Conservation (phyloP, 1,139 yeast species). For the Taphrina confusa region DNA sequence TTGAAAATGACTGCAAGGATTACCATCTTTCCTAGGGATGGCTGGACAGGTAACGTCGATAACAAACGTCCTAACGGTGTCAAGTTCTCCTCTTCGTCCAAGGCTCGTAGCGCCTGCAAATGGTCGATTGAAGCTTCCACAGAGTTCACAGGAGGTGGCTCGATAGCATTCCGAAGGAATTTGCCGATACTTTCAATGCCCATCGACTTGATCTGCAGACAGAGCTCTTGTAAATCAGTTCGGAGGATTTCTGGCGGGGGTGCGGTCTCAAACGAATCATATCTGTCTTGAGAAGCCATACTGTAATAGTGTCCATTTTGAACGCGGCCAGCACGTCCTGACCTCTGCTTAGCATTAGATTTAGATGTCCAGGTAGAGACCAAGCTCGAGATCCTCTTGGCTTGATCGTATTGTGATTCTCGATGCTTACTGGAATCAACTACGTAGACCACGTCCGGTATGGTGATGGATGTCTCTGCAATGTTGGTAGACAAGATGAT, state of each 20-base stretch:
- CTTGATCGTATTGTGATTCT: slow-evolving; percentile 61
- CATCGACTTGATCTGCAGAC: slow-evolving; percentile 75
- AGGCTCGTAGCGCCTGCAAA: slow-evolving; percentile 51
- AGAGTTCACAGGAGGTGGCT: slow-evolving; percentile 62
- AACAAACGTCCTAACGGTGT: slow-evolving; percentile 60
- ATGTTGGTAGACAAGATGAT: slow-evolving; percentile 78
- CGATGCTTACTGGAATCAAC: slow-evolving; percentile 76
- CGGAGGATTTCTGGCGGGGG: slow-evolving; percentile 80
- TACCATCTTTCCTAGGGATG: slow-evolving; percentile 69
- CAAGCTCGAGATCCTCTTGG: slow-evolving; percentile 62
- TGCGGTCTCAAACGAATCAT: slow-evolving; percentile 54
- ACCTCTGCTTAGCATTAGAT: slow-evolving; percentile 75
- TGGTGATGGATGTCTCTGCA: slow-evolving; percentile 71
- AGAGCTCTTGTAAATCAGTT: slow-evolving; percentile 68
- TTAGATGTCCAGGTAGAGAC: slow-evolving; percentile 73
- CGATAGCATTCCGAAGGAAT: slow-evolving; percentile 66
- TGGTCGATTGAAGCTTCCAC: slow-evolving; percentile 59
- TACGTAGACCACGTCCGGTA: slow-evolving; percentile 81
- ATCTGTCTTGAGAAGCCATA: slow-evolving; percentile 59
- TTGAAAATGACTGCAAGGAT: slow-evolving; percentile 47
- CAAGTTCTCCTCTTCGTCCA: slow-evolving; percentile 59
- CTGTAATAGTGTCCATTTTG: slow-evolving; percentile 70
- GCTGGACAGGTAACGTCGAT: slow-evolving; percentile 59
- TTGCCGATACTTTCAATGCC: slow-evolving; percentile 58
- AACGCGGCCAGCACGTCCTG: slow-evolving; percentile 90